phyloP scores from a whole-genome alignment of 805 yeast genomes.

The Saccharomycopsis sp. region DNA sequence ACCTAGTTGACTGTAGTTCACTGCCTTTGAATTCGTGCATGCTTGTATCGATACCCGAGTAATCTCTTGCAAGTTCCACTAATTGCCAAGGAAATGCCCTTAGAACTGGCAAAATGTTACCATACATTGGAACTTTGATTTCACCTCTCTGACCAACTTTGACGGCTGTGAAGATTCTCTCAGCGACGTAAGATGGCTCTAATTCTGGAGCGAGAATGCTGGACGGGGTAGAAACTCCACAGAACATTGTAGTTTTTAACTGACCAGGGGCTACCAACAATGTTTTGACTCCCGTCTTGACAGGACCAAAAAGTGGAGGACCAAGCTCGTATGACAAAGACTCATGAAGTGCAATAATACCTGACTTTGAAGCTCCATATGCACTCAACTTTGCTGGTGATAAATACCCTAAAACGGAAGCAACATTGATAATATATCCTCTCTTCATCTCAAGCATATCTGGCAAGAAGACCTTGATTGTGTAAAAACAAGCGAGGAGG shows the following conservation, averaged over 20 bases:
- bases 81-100: constrained; percentile 68
- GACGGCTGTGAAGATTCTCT: constrained; percentile 46
- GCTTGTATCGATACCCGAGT: constrained; percentile 42
- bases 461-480: constrained; percentile 67
- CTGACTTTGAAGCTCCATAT: constrained; percentile 90
- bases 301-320: constrained; percentile 33
- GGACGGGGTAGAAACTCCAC: constrained; percentile 68
- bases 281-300: constrained; percentile 55
- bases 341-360: constrained; percentile 77
- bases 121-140: constrained; percentile 70
- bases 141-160: constrained; percentile 60
- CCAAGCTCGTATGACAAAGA: constrained; percentile 67
- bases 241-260: constrained; percentile 67
- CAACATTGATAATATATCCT: constrained; percentile 76
- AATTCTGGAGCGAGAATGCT: constrained; percentile 74
- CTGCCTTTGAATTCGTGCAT: constrained; percentile 25
- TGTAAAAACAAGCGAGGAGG: constrained; percentile 60
- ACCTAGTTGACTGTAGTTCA: neutral
- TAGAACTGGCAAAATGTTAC: constrained; percentile 63
- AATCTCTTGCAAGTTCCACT: constrained; percentile 34
- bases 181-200: constrained; percentile 62
- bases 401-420: constrained; percentile 79
- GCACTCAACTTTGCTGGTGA: constrained; percentile 73
- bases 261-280: constrained; percentile 86
- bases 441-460: constrained; percentile 53